Percentiles rank a stretch among this genome's conserved stretches.
phyloP scores from a whole-genome alignment of 108 stramenopile genomes.

The Schizochytrium sp. region DNA sequence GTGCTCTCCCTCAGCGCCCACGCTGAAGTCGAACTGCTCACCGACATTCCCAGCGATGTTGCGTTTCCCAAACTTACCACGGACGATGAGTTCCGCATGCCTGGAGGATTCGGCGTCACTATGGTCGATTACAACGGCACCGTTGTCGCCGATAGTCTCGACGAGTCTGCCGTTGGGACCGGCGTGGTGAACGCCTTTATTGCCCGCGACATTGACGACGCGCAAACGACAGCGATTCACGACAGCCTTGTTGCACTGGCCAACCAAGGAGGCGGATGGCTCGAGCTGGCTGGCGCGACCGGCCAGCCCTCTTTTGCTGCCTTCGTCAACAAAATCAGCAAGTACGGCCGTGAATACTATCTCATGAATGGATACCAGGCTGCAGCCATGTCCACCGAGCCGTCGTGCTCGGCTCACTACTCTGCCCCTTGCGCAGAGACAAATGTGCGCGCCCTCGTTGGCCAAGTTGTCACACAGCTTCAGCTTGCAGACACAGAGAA shows the following conservation, averaged over 20 bases:
- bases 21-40: not conserved
- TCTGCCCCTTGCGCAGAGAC: not conserved
- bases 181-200: not conserved
- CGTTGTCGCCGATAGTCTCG: not conserved
- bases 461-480: not conserved
- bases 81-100: not conserved
- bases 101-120: not conserved
- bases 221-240: not conserved
- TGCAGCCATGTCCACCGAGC: not conserved
- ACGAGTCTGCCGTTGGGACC: not conserved
- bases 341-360: not conserved
- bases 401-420: not conserved
- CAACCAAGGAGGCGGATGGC: not conserved
- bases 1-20: not conserved
- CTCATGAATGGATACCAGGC: not conserved
- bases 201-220: not conserved
- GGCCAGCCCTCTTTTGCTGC: not conserved
- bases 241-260: not conserved
- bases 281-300: not conserved
- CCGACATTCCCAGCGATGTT: not conserved
- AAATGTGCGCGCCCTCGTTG: not conserved
- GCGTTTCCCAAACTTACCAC: not conserved
- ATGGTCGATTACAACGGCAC: not conserved
- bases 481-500: not conserved
- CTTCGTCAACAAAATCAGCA: not conserved